Conservation (phyloP, 192 early-diverging fungal species). For the Coemansia pectinata region DNA sequence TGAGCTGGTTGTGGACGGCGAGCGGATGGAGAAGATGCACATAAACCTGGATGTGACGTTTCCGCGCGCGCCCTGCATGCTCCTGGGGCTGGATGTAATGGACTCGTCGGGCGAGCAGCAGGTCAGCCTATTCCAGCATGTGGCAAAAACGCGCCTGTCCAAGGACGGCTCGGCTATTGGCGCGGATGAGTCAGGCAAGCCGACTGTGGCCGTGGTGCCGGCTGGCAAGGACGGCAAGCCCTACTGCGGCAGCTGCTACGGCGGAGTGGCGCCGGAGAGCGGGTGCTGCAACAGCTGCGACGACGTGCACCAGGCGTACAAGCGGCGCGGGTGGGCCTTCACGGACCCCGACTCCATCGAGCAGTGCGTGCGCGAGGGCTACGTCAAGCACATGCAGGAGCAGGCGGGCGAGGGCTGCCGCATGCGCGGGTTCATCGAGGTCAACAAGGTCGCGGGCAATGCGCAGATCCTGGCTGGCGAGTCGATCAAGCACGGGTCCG, state of each 20-base stretch:
- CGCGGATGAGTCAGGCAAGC: conserved; percentile 4
- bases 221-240: conserved; percentile 29
- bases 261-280: conserved; percentile 62
- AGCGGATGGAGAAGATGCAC: conserved; percentile 82
- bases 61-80: conserved; percentile 88
- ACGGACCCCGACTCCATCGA: conserved; percentile 72
- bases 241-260: conserved; percentile 92
- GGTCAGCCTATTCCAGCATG: conserved; percentile 70
- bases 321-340: conserved; percentile 81
- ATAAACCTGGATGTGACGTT: conserved; percentile 92
- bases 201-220: conserved; percentile 39
- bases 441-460: conserved; percentile 93
- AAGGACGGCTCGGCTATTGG: conserved; percentile 62
- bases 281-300: conserved; percentile 97
- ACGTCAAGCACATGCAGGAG: conserved; percentile 66
- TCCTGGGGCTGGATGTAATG: conserved; percentile 93
- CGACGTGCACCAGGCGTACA: conserved; percentile 85
- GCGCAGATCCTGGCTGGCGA: conserved; percentile 92
- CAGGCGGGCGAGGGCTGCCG: conserved; percentile 91
- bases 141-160: conserved; percentile 81
- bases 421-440: conserved; percentile 72
- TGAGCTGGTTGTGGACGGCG: conserved; percentile 78
- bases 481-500: conserved; percentile 37
- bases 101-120: conserved; percentile 90
- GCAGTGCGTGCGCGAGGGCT: conserved; percentile 91